Evolutionary conservation across 345 rosid species (phyloP), one percentile per base, ranked within the genome.

Genomic region (Atalantia buxifolia): DNA sequence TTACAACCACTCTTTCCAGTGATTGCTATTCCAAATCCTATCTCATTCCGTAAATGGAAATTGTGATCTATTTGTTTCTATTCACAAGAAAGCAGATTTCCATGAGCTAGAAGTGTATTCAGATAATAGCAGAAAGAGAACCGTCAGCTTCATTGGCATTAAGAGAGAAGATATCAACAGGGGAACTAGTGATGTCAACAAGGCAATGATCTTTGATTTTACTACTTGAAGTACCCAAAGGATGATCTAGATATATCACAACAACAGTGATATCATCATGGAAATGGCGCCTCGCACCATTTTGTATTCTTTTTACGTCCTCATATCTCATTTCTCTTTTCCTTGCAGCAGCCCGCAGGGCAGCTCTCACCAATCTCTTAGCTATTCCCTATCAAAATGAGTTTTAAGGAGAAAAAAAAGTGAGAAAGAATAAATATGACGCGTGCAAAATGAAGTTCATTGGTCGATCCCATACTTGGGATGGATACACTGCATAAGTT

Each of bases 241-340:
- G 81, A 81, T 84, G 87, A 79, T 86, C 92, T 33, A 90, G 79
- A 77, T 83, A 90, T 27, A 90, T 63, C 53, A 89, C 94, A 35
- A 89, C 76, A n/a, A 89, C 91, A 0, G 94, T 86, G 27, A 90
- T 90, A 59, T 90, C 94, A 9, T 90, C 94, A 40, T 90, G 94
- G 83, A 86, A 83, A 84, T 87, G 75, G n/a, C 94, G 92, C 61
- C 94, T 81, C 6, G 72, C 64, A 1, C 94, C 94, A 66, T 76
- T 89, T 69, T 84, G 81, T 5, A 85, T 84, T 63, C 71, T 78
- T 76, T 68, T 89, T 67, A 90, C 77, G 78, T 89, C 91, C 0
- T 77, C 73, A 3, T 89, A 87, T 66, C 79, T 77, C 84, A 84
- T 84, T 76, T 88, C 90, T 72, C 88, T 81, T 83, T 89, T 91